Conservation (phyloP, 2,329 filamentous ascomycete genomes). For the Exutisphaerella laricina region DNA sequence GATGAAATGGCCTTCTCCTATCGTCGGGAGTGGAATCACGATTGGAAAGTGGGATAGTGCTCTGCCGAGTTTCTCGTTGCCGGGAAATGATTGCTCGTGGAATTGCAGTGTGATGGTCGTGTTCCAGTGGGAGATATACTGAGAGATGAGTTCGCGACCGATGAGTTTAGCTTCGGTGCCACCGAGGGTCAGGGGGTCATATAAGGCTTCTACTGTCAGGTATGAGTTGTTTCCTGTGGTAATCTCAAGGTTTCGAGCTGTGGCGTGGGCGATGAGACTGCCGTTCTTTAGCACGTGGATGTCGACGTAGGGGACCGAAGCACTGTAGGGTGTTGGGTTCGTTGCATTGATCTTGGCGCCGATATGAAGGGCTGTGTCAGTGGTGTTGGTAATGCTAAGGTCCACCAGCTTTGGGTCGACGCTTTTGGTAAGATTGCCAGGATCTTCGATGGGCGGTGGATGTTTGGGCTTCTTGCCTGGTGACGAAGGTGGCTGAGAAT, state of each 20-base stretch:
- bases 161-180: slow-evolving; percentile 57
- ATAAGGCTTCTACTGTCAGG: slow-evolving; percentile 61
- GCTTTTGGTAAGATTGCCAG: slow-evolving; percentile 10
- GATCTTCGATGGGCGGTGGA: slow-evolving; percentile 10
- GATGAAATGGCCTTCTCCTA: slow-evolving; percentile 65
- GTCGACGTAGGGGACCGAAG: slow-evolving; percentile 71
- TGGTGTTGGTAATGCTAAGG: slow-evolving; percentile 67
- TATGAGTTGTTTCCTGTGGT: slow-evolving; percentile 66
- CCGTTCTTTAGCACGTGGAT: slow-evolving; percentile 52
- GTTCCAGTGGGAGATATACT: slow-evolving; percentile 84
- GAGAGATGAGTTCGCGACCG: slow-evolving; percentile 70
- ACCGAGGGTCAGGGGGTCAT: slow-evolving; percentile 62
- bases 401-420: slow-evolving; percentile 62
- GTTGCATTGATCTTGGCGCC: slow-evolving; percentile 73
- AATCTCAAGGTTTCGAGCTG: slow-evolving; percentile 58
- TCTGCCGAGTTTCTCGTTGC: slow-evolving; percentile 64
- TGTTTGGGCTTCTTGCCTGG: slow-evolving; percentile 7
- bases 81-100: slow-evolving; percentile 67
- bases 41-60: slow-evolving; percentile 67
- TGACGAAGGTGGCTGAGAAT: slow-evolving; percentile 15
- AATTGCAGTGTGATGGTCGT: slow-evolving; percentile 69
- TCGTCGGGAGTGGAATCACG: slow-evolving; percentile 63
- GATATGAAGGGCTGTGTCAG: slow-evolving; percentile 63
- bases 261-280: slow-evolving; percentile 69
- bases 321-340: slow-evolving; percentile 84